phyloP scores from a whole-genome alignment of 495 filamentous ascomycete species.

The Hamigera avellanea region DNA sequence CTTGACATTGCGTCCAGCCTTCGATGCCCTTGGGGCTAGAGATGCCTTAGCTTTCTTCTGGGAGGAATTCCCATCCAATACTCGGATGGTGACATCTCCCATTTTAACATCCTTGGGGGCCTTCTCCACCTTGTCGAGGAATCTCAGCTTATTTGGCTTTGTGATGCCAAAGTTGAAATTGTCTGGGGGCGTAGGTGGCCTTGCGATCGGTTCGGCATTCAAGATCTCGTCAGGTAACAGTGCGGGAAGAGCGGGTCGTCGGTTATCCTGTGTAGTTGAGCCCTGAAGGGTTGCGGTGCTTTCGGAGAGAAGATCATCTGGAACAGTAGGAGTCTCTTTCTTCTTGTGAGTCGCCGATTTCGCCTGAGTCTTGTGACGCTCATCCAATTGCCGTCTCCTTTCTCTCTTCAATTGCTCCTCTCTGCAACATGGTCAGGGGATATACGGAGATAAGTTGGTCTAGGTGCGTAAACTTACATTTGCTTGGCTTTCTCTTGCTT shows the following conservation, averaged over 20 bases:
- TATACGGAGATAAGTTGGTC: not conserved
- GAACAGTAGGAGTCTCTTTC: slow-evolving; percentile 11
- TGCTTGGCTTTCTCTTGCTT: slow-evolving; percentile 24
- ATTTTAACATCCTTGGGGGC: slow-evolving; percentile 42
- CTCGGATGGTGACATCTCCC: slow-evolving; percentile 39
- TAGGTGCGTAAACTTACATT: slow-evolving; percentile 17
- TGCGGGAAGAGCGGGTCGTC: slow-evolving; percentile 30
- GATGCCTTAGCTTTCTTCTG: slow-evolving; percentile 20
- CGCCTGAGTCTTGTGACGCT: slow-evolving; percentile 34
- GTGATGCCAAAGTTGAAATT: slow-evolving; percentile 13
- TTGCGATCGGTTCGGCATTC: slow-evolving; percentile 28
- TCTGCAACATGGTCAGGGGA: slow-evolving; percentile 17
- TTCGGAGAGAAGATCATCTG: slow-evolving; percentile 27
- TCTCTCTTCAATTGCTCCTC: slow-evolving; percentile 31
- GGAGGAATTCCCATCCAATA: slow-evolving; percentile 31
- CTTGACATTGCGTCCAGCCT: slow-evolving; percentile 29
- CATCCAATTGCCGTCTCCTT: slow-evolving; percentile 39
- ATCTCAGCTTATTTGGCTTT: slow-evolving; percentile 35
- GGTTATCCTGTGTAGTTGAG: slow-evolving; percentile 26
- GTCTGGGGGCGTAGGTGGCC: slow-evolving; percentile 28
- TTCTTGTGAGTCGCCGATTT: slow-evolving; percentile 25
- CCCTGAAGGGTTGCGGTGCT: slow-evolving; percentile 32
- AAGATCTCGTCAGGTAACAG: slow-evolving; percentile 43
- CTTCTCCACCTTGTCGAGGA: slow-evolving; percentile 39
- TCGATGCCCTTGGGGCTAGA: slow-evolving; percentile 40